phyloP scores from a whole-genome alignment of 2,329 filamentous ascomycete species.

The Apiospora pterosperma region DNA sequence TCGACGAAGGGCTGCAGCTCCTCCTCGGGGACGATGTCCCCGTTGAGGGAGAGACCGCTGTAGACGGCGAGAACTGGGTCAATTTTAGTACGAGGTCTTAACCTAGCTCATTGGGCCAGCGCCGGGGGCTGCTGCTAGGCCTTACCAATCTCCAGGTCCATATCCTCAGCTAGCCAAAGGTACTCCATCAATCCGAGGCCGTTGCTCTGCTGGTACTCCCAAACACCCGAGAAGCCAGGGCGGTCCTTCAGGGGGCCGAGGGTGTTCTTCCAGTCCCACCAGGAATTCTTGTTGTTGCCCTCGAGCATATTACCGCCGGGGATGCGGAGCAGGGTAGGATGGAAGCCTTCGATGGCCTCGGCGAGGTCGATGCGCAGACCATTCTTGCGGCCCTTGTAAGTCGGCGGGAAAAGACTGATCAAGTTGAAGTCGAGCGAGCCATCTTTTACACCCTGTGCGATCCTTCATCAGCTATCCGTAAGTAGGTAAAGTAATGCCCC shows the following conservation, averaged over 20 bases:
- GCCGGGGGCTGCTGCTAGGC: neutral
- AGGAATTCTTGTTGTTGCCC: slow-evolving; percentile 37
- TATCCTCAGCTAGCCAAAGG: slow-evolving; percentile 57
- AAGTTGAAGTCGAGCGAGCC: slow-evolving; percentile 53
- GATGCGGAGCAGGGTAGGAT: slow-evolving; percentile 59
- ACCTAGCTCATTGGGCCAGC: too few relatives aligned
- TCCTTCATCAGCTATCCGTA: slow-evolving; percentile 2
- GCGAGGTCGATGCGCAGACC: slow-evolving; percentile 55
- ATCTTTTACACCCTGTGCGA: slow-evolving; percentile 28
- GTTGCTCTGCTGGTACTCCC: slow-evolving; percentile 60
- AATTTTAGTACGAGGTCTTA: neutral
- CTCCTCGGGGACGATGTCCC: slow-evolving; percentile 45
- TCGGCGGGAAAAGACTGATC: slow-evolving; percentile 58
- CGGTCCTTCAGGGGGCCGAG: slow-evolving; percentile 52
- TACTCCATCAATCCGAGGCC: slow-evolving; percentile 62
- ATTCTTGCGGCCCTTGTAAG: slow-evolving; percentile 55
- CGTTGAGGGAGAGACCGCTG: slow-evolving; percentile 53
- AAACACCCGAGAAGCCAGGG: slow-evolving; percentile 53
- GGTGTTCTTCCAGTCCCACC: slow-evolving; percentile 52
- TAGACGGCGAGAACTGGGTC: slow-evolving; percentile 51
- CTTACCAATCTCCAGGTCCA: slow-evolving; percentile 50
- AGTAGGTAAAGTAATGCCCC: neutral
- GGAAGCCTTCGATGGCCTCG: slow-evolving; percentile 47
- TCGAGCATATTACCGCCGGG: slow-evolving; percentile 64
- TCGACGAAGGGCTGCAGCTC: slow-evolving; percentile 55